Evolutionary conservation across 2,329 filamentous ascomycete genomes (phyloP).

Genomic region (Clonostachys chloroleuca): DNA sequence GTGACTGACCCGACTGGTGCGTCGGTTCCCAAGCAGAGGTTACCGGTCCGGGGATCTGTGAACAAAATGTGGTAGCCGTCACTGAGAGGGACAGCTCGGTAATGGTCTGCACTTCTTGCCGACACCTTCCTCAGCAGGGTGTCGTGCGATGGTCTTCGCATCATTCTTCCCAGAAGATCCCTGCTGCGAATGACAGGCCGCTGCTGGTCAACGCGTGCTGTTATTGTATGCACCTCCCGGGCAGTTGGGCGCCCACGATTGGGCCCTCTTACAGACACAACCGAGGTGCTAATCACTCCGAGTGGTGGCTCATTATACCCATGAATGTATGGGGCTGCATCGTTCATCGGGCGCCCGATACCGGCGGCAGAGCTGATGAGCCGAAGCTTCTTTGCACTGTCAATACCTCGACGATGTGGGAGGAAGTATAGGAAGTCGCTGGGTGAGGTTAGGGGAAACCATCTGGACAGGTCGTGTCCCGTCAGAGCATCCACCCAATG

Average conservation of each 20-base stretch:
- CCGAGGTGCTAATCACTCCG: slow-evolving; percentile 9
- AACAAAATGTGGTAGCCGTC: slow-evolving; percentile 64
- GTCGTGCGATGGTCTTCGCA: neutral
- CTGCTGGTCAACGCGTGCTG: neutral
- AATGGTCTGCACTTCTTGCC: slow-evolving; percentile 50
- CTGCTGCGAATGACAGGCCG: neutral
- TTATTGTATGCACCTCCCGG: neutral
- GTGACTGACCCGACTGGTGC: slow-evolving; percentile 44
- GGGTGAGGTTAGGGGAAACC: slow-evolving; percentile 49
- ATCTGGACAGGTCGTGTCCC: slow-evolving; percentile 43
- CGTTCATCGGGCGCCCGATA: slow-evolving; percentile 12
- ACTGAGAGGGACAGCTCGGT: slow-evolving; percentile 58
- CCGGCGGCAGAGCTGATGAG: slow-evolving; percentile 57
- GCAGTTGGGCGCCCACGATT: neutral
- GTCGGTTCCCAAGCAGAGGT: slow-evolving; percentile 58
- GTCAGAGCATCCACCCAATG: slow-evolving; percentile 49
- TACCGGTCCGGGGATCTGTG: slow-evolving; percentile 51
- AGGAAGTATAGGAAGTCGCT: slow-evolving; percentile 58
- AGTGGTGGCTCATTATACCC: slow-evolving; percentile 13
- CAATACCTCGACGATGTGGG: slow-evolving; percentile 39
- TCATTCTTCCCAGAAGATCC: neutral
- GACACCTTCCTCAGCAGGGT: slow-evolving; percentile 17
- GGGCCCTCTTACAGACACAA: slow-evolving; percentile 7
- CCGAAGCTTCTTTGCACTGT: slow-evolving; percentile 51
- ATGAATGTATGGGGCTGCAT: slow-evolving; percentile 9